These are phyloP conservation scores for Anthoceros angustus DNA, from an alignment of 225 moss, liverwort and hornwort species.

Conservation along the genomic window DNA sequence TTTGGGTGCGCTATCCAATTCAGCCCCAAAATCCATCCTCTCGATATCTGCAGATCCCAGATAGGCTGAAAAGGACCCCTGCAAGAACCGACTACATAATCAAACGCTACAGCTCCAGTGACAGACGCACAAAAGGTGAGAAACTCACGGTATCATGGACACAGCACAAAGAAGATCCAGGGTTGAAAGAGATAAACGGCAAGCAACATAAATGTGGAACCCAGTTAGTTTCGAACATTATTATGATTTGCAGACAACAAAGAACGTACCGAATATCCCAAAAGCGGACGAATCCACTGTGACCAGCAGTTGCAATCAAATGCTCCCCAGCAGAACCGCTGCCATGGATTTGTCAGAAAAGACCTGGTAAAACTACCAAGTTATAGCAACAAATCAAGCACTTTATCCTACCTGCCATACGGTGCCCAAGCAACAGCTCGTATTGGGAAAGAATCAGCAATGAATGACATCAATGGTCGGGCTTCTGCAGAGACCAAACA, in stretches of 20 bases:
- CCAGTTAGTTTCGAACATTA: no score
- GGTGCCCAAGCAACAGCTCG: slow-evolving; percentile 93
- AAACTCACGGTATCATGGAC: neutral
- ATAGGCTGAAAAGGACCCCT: slow-evolving; percentile 85
- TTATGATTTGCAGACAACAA: no score
- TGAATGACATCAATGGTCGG: slow-evolving; percentile 68
- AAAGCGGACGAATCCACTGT: slow-evolving; percentile 84
- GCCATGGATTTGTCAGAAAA: slow-evolving; percentile 10
- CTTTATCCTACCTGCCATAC: slow-evolving; percentile 33
- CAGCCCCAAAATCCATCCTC: slow-evolving; percentile 70
- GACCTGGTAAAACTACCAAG: neutral
- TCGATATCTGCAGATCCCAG: slow-evolving; percentile 80
- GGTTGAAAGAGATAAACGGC: neutral
- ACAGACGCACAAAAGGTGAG: neutral
- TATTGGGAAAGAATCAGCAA: slow-evolving; percentile 69
- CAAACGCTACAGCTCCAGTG: neutral
- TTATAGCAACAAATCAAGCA: neutral
- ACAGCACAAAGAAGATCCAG: neutral
- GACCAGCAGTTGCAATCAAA: slow-evolving; percentile 83
- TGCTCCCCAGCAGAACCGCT: slow-evolving; percentile 61
- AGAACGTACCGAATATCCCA: slow-evolving; percentile 66
- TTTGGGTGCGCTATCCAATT: slow-evolving; percentile 77
- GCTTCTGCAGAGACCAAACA: slow-evolving; percentile 31
- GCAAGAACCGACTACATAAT: slow-evolving; percentile 9
- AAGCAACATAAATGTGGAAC: neutral